Evolutionary conservation across 1,284 basidiomycete genomes (phyloP).

Genomic region (Chondrostereum purpureum): DNA sequence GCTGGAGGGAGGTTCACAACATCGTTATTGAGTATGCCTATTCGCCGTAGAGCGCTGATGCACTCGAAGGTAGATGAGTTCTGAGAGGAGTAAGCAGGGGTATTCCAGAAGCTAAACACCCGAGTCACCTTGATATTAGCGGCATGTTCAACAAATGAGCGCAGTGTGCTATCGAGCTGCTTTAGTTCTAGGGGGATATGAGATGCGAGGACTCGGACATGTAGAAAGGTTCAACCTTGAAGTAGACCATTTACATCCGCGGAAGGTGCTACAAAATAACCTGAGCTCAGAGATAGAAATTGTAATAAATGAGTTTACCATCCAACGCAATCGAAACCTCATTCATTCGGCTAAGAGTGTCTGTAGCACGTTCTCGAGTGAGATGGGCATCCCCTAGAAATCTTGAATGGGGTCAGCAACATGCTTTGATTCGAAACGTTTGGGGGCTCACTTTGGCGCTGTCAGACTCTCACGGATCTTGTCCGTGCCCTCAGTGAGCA

Average conservation of each 20-base stretch:
- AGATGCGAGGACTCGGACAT: slow-evolving; percentile 5
- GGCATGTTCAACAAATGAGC: slow-evolving; percentile 52
- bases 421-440: slow-evolving; percentile 5
- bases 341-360: slow-evolving; percentile 49
- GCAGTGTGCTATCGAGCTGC: slow-evolving; percentile 52
- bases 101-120: too few relatives aligned
- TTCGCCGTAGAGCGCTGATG: slow-evolving; percentile 58
- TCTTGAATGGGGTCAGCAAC: slow-evolving; percentile 28
- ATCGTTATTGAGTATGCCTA: slow-evolving; percentile 71
- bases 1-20: slow-evolving; percentile 63
- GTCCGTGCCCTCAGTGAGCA: slow-evolving; percentile 53
- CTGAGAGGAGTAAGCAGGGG: too few relatives aligned
- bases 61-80: slow-evolving; percentile 73
- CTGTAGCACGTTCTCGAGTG: slow-evolving; percentile 48
- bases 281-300: neutral
- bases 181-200: slow-evolving; percentile 45
- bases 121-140: slow-evolving; percentile 56
- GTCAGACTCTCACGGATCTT: slow-evolving; percentile 45
- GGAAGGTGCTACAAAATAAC: neutral
- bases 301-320: slow-evolving; percentile 27
- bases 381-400: slow-evolving; percentile 53
- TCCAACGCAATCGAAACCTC: slow-evolving; percentile 48
- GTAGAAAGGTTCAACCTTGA: neutral
- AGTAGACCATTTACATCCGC: neutral
- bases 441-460: slow-evolving; percentile 39